Evolutionary conservation across 768 basidiomycete genomes (phyloP).

Genomic region (Wakefieldia striispora): DNA sequence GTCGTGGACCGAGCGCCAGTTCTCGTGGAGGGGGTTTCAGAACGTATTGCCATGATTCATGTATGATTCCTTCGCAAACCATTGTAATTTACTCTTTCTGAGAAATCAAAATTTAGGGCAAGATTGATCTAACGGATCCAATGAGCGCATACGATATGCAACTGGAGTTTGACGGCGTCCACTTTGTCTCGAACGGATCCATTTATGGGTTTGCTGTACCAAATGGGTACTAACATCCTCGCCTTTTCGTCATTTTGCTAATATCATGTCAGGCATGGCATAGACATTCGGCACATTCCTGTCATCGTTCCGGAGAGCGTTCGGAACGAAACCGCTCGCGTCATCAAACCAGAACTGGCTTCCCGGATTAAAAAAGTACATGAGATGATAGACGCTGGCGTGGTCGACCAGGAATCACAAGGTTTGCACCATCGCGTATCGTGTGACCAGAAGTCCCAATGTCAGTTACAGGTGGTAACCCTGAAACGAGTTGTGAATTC

Average conservation of each 20-base stretch:
- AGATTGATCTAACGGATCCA: slow-evolving; percentile 61
- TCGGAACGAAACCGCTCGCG: slow-evolving; percentile 56
- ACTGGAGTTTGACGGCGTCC: slow-evolving; percentile 75
- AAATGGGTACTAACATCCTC: slow-evolving; percentile 43
- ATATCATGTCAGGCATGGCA: slow-evolving; percentile 40
- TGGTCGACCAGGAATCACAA: slow-evolving; percentile 53
- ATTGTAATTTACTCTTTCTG: slow-evolving; percentile 3
- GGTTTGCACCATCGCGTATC: slow-evolving; percentile 21
- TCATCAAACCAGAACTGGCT: slow-evolving; percentile 58
- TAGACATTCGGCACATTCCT: slow-evolving; percentile 68
- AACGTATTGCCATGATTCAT: slow-evolving; percentile 59
- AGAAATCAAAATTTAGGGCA: slow-evolving; percentile 47
- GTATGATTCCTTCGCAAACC: slow-evolving; percentile 40
- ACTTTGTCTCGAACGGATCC: slow-evolving; percentile 69
- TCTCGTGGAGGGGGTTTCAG: slow-evolving; percentile 35
- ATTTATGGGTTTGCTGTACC: slow-evolving; percentile 75
- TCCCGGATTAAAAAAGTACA: slow-evolving; percentile 58
- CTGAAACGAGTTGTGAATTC: slow-evolving; percentile 60
- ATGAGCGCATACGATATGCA: slow-evolving; percentile 54
- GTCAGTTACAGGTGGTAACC: slow-evolving; percentile 39
- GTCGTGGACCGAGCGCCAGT: slow-evolving; percentile 57
- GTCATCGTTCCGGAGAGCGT: slow-evolving; percentile 56
- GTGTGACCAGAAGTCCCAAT: not conserved
- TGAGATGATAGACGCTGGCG: slow-evolving; percentile 62
- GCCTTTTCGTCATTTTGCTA: not conserved